Evolutionary conservation across 2,329 filamentous ascomycete genomes (phyloP), one percentile per base, ranked within the genome.

Genomic region (Alternaria panax): DNA sequence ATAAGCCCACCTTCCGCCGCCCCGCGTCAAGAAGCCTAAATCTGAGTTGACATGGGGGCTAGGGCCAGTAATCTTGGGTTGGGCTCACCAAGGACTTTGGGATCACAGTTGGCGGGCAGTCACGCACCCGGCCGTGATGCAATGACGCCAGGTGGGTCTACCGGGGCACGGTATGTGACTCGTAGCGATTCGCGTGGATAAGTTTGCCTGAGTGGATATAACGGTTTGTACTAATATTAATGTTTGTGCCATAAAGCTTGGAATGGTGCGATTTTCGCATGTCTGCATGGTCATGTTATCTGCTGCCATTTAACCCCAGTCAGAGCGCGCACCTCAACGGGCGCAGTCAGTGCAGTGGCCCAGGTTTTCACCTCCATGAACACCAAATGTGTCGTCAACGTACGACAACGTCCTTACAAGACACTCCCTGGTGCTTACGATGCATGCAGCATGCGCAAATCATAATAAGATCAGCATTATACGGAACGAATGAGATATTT

Each of bases 111-210:
- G 48, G 51, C 40, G 45, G 46, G 25, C 40, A 51, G 46, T 56
- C 52, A 60, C 59, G 56, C 57, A 51, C 53, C 53, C 36, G 48
- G 40, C 34, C 40, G 41, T 52, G 41, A 46, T 47, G 59, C 59
- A 51, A 59, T 55, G 38, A 41, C 50, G 40, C 47, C 27, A 46
- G 50, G 42, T 32, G 46, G 55, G 40, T 51, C 27, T 38, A 40
- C 16, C 42, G 18, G 51, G 28, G 54, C 51, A 51, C 42, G 28
- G 48, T 30, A 53, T 45, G 36, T 57, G 55, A 59, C 56, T 55
- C 51, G 43, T 45, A 36, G n/a, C 47, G 32, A 48, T 47, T 62
- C 46, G 63, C 56, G 61, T 64, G 61, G 61, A 36, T 59, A 57
- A 57, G 48, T 16, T 54, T 58, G 45, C 28, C 32, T 30, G 45